phyloP scores from a whole-genome alignment of 1,284 basidiomycete genomes.

The Marasmius fiardii region DNA sequence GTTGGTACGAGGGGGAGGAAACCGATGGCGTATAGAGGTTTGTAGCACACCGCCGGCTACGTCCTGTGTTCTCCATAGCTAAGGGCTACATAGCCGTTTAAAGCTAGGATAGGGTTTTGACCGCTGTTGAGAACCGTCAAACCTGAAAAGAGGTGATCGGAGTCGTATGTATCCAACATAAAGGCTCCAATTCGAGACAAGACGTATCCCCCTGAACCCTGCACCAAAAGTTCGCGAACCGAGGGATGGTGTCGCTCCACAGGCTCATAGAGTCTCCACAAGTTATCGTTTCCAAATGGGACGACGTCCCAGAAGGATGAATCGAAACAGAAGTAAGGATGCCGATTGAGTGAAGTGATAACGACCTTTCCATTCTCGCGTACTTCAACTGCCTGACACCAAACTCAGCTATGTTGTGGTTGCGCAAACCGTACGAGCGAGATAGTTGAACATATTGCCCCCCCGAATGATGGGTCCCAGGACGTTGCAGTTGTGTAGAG shows the following conservation, averaged over 20 bases:
- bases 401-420: constrained; percentile 17
- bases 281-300: constrained; percentile 6
- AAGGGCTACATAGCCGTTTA: constrained; percentile 8
- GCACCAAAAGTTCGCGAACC: constrained; percentile 9
- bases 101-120: not conserved
- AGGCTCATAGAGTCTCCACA: constrained; percentile 3
- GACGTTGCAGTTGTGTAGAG: too few relatives aligned
- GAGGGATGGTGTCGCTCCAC: constrained; percentile 16
- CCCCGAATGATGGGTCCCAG: constrained; percentile 10
- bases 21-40: constrained; percentile 1
- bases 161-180: not conserved
- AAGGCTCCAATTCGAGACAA: not conserved
- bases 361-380: constrained; percentile 7
- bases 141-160: not conserved
- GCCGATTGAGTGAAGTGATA: constrained; percentile 11
- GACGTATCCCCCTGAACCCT: not conserved
- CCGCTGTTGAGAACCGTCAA: not conserved
- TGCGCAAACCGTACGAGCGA: constrained; percentile 17
- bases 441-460: constrained; percentile 1
- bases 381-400: constrained; percentile 14
- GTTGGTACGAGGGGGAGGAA: constrained; percentile 1
- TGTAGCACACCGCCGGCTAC: constrained; percentile 5
- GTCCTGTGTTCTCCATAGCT: constrained; percentile 1
- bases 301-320: constrained; percentile 12
- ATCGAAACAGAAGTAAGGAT: constrained; percentile 12